These are phyloP conservation scores for Phytophthora ramorum DNA, from an alignment of 352 stramenopile genomes.

Conservation along the genomic window DNA sequence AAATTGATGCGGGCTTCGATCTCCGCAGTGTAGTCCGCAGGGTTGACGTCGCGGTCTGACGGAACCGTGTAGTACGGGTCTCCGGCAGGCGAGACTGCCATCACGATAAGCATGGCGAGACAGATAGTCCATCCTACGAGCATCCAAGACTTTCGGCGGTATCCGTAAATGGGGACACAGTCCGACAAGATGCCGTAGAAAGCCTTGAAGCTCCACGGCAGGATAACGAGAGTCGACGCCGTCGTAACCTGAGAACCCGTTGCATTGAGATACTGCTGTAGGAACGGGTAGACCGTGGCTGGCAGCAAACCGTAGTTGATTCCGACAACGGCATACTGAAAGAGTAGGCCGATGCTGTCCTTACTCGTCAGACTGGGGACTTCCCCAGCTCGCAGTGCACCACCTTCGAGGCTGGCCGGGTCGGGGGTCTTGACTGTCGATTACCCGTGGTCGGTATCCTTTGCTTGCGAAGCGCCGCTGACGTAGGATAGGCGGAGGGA, in stretches of 20 bases:
- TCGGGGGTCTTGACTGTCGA: slow-evolving; percentile 12
- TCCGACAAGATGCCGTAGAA: slow-evolving; percentile 44
- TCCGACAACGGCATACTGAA: slow-evolving; percentile 47
- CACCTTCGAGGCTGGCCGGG: slow-evolving; percentile 16
- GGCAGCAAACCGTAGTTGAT: slow-evolving; percentile 38
- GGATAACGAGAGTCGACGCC: slow-evolving; percentile 43
- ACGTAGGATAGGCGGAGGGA: slow-evolving; percentile 20
- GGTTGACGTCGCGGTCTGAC: slow-evolving; percentile 25
- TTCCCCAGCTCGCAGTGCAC: slow-evolving; percentile 43
- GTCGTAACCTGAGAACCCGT: slow-evolving; percentile 31
- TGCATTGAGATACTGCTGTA: slow-evolving; percentile 49
- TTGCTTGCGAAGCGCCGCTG: slow-evolving; percentile 21
- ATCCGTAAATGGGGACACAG: slow-evolving; percentile 66
- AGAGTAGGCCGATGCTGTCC: slow-evolving; percentile 42
- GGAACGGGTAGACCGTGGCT: slow-evolving; percentile 51
- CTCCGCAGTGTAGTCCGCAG: slow-evolving; percentile 22
- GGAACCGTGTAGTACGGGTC: slow-evolving; percentile 42
- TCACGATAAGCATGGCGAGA: slow-evolving; percentile 34
- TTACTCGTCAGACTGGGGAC: slow-evolving; percentile 31
- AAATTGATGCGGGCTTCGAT: slow-evolving; percentile 33
- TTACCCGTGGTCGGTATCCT: slow-evolving; percentile 22
- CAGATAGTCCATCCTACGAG: slow-evolving; percentile 52
- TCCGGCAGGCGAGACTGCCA: slow-evolving; percentile 25
- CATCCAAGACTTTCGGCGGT: slow-evolving; percentile 28
- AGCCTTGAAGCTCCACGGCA: slow-evolving; percentile 75